A percentile compares a stretch with the other conserved stretches of the same genome.
phyloP scores from a whole-genome alignment of 2,329 filamentous ascomycete genomes.

The Colletotrichum tropicicola region DNA sequence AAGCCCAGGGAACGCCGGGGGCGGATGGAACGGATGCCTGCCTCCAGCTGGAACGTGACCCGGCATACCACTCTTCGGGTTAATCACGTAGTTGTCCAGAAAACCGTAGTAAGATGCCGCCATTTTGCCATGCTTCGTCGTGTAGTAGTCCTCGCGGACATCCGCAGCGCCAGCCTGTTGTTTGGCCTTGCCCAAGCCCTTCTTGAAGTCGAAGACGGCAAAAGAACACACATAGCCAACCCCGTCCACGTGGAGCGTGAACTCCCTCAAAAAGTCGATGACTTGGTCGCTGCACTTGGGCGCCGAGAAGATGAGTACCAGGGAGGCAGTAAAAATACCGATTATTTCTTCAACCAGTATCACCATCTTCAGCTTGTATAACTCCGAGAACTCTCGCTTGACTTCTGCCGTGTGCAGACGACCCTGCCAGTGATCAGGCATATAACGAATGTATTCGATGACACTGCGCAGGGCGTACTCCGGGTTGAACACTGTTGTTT shows the following conservation, averaged over 20 bases:
- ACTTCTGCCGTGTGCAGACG: conserved; percentile 95
- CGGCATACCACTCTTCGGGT: conserved; percentile 73
- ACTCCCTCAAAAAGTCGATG: conserved; percentile 97
- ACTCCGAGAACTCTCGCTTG: conserved; percentile 85
- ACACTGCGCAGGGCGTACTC: conserved; percentile 89
- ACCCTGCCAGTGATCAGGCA: conserved; percentile 87
- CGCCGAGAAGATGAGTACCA: conserved; percentile 86
- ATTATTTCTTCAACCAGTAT: conserved; percentile 94
- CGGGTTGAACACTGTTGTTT: conserved; percentile 90
- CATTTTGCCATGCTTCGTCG: conserved; percentile 97
- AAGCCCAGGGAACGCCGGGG: conserved; percentile 77
- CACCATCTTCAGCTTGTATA: conserved; percentile 92
- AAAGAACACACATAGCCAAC: conserved; percentile 97
- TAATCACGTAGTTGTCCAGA: conserved; percentile 87
- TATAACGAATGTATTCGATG: conserved; percentile 92
- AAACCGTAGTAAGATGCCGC: conserved; percentile 97
- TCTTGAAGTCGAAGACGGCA: conserved; percentile 96
- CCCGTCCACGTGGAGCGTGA: conserved; percentile 96
- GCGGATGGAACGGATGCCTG: conserved; percentile 74
- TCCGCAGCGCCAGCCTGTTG: conserved; percentile 56
- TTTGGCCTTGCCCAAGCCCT: conserved; percentile 65
- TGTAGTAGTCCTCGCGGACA: conserved; percentile 90
- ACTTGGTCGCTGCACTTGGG: conserved; percentile 91
- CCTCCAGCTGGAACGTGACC: conserved; percentile 65
- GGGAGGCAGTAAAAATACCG: conserved; percentile 90